Percentiles rank a stretch among this genome's conserved stretches.
Conservation (phyloP, 495 filamentous ascomycete genomes). For the Tetracladium setigerum region DNA sequence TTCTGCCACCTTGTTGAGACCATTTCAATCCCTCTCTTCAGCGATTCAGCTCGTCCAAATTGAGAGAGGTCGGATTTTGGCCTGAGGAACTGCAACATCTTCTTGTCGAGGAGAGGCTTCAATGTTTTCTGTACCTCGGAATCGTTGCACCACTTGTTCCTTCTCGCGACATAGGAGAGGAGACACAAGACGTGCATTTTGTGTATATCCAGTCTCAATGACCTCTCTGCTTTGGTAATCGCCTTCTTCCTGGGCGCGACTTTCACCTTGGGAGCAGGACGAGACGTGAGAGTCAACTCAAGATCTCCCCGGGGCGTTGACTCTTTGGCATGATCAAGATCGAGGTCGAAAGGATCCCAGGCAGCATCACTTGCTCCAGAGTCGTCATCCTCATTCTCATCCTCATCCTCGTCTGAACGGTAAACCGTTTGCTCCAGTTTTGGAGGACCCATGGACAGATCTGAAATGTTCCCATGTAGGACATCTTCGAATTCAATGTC, state of each 20-base stretch:
- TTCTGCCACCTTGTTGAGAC: slow-evolving; percentile 56
- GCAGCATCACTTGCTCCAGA: slow-evolving; percentile 54
- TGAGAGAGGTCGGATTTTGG: slow-evolving; percentile 58
- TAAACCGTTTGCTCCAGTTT: slow-evolving; percentile 19
- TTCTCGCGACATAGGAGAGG: slow-evolving; percentile 60
- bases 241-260: slow-evolving; percentile 13
- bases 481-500: slow-evolving; percentile 30
- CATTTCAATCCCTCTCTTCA: slow-evolving; percentile 70
- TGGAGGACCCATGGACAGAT: not conserved
- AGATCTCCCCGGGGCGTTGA: slow-evolving; percentile 9
- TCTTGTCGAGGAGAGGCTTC: slow-evolving; percentile 50
- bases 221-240: slow-evolving; percentile 63
- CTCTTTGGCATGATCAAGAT: slow-evolving; percentile 26
- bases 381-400: slow-evolving; percentile 19
- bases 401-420: slow-evolving; percentile 3
- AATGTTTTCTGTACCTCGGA: slow-evolving; percentile 51
- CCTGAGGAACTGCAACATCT: slow-evolving; percentile 53
- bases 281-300: slow-evolving; percentile 19
- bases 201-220: slow-evolving; percentile 66
- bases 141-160: slow-evolving; percentile 90
- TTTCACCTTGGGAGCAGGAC: slow-evolving; percentile 17
- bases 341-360: slow-evolving; percentile 59
- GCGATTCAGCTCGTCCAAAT: slow-evolving; percentile 59
- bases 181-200: slow-evolving; percentile 82
- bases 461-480: not conserved